Evolutionary conservation across 2,329 filamentous ascomycete genomes (phyloP).

Genomic region (Claviceps citrina): DNA sequence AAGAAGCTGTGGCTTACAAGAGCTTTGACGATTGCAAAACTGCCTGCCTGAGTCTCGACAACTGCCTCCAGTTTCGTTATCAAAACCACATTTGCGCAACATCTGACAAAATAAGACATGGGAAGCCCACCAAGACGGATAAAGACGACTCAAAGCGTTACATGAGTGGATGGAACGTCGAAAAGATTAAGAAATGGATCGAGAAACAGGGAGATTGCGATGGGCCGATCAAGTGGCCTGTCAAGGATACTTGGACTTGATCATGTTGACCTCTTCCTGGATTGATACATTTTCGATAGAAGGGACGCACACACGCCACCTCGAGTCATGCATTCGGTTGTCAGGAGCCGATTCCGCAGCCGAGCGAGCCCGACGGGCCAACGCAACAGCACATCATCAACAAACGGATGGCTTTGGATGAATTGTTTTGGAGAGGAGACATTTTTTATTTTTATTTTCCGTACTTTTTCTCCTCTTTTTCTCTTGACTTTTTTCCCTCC

Average conservation of each 20-base stretch:
- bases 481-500: too few relatives aligned
- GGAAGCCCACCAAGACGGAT: constrained; percentile 20
- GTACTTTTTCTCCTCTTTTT: too few relatives aligned
- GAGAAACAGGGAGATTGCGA: constrained; percentile 21
- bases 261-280: background rate
- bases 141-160: constrained; percentile 15
- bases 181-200: constrained; percentile 27
- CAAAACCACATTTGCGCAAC: constrained; percentile 23
- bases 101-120: constrained; percentile 21
- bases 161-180: constrained; percentile 27
- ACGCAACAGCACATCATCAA: too few relatives aligned
- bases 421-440: too few relatives aligned
- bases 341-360: too few relatives aligned
- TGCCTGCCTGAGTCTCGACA: constrained; percentile 24
- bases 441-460: too few relatives aligned
- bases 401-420: too few relatives aligned
- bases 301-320: background rate
- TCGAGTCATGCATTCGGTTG: too few relatives aligned
- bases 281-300: background rate
- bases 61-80: constrained; percentile 29
- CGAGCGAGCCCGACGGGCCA: too few relatives aligned
- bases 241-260: background rate
- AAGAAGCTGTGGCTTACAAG: constrained; percentile 26
- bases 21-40: constrained; percentile 27
- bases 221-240: constrained; percentile 5